Conservation (phyloP, 306 rosid species). For the Castanea sativa region DNA sequence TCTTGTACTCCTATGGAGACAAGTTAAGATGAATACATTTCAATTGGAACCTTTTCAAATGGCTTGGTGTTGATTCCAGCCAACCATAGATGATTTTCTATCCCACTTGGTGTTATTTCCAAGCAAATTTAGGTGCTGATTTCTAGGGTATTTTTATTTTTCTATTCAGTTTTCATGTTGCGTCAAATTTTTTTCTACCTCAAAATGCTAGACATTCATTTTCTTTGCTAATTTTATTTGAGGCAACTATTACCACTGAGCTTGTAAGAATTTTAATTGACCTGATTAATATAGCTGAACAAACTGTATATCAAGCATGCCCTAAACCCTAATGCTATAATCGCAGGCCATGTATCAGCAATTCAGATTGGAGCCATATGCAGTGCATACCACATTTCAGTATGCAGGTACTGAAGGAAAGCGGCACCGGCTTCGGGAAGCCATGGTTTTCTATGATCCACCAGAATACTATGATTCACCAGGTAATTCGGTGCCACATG, state of each 20-base stretch:
- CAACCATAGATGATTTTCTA: no score
- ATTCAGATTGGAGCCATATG: slow-evolving; percentile 83
- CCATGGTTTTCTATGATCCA: slow-evolving; percentile 84
- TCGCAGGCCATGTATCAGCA: slow-evolving; percentile 86
- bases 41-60: no score
- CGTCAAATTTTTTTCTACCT: background rate
- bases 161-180: no score
- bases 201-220: background rate
- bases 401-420: slow-evolving; percentile 94
- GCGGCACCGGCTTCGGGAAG: slow-evolving; percentile 95
- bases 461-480: slow-evolving; percentile 85
- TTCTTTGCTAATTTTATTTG: slow-evolving; percentile 6
- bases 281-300: background rate
- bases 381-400: slow-evolving; percentile 92
- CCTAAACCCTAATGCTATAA: slow-evolving; percentile 23
- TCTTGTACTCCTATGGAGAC: no score
- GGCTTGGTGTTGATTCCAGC: no score
- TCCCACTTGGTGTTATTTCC: no score
- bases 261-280: slow-evolving; percentile 16
- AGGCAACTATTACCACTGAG: slow-evolving; percentile 11
- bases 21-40: no score
- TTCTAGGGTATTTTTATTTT: no score
- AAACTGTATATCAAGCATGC: slow-evolving; percentile 7
- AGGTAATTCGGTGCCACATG: slow-evolving; percentile 37
- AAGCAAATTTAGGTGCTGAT: no score